Conservation (phyloP, 2,329 filamentous ascomycete species). For the Aschersonia sp. region DNA sequence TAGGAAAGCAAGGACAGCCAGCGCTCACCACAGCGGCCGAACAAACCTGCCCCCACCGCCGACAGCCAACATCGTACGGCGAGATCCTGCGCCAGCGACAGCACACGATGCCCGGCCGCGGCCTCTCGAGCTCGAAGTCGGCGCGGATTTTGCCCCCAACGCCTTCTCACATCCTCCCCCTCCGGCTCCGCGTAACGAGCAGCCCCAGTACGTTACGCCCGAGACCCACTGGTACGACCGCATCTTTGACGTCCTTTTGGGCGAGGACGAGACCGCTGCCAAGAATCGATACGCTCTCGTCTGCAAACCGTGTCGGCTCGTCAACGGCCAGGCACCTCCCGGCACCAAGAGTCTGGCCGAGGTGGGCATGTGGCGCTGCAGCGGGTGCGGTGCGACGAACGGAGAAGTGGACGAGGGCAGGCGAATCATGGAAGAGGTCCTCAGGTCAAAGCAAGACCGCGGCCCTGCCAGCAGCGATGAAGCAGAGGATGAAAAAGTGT, state of each 20-base stretch:
- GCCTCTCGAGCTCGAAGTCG: not conserved
- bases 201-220: conserved; percentile 9
- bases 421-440: conserved; percentile 54
- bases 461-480: conserved; percentile 6
- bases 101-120: conserved; percentile 3
- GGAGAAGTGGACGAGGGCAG: conserved; percentile 66
- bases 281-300: conserved; percentile 86
- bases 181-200: conserved; percentile 4
- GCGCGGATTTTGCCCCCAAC: conserved; percentile 60
- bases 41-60: conserved; percentile 41
- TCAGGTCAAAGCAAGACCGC: conserved; percentile 16
- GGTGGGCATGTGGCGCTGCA: conserved; percentile 77
- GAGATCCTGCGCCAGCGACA: conserved; percentile 9
- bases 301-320: conserved; percentile 66
- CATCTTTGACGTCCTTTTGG: conserved; percentile 78
- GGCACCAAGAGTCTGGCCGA: conserved; percentile 66
- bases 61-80: conserved; percentile 44
- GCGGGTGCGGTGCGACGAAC: conserved; percentile 69
- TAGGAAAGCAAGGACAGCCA: conserved; percentile 6
- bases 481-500: conserved; percentile 4
- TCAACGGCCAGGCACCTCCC: conserved; percentile 91
- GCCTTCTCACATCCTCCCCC: conserved; percentile 21
- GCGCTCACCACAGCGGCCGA: conserved; percentile 11
- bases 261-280: conserved; percentile 84
- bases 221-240: conserved; percentile 82